Base-by-base conservation (phyloP, 352 stramenopile species). In the Phytophthora pinifolia region DNA sequence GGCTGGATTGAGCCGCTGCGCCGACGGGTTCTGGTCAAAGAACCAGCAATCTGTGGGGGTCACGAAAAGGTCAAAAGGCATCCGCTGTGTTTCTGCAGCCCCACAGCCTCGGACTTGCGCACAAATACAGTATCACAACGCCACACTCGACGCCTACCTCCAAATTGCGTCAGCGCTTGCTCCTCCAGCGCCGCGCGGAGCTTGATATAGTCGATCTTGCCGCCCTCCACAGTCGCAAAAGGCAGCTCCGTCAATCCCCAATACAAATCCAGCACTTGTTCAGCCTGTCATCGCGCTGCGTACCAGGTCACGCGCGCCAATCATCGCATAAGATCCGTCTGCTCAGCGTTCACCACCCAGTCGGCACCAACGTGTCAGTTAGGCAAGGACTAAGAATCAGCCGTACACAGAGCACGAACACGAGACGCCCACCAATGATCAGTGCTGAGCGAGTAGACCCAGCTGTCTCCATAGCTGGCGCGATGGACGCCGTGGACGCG, bases 1-100 rank as follows among this genome's bases (percentile, higher is more conserved):
- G 0, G 34, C 25, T 57, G 52, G 15, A 45, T 74, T 68, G 13
- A 63, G 20, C 9, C 53, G 46, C 44, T 73, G 51, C 7, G 75
- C 65, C 31, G 78, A 73, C 3, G 72, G 78, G 33, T 90, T 86
- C 17, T 94, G 84, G 35, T 92, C 83, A 53, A 94, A 94, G 53
- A 87, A 92, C 84, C 84, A 94, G 69, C 84, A 92, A 67, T 94
- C 84, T 29, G 25, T 0, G 1, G n/a, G 27, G 27, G 10, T 8
- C 27, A 63, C 31, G 27, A 59, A 6, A 61, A 54, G 6, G 46
- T 67, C 47, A 71, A 61, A 50, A 61, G 31, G 15, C 31, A 61
- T 67, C 34, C 12, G 39, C 32, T 8, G 17, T 55, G 14, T 55
- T 6, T 47, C 18, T 35, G 18, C 13, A 43, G 1, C 36, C 32